phyloP scores from a whole-genome alignment of 2,329 filamentous ascomycete genomes.

The Fusarium decemcellulare region DNA sequence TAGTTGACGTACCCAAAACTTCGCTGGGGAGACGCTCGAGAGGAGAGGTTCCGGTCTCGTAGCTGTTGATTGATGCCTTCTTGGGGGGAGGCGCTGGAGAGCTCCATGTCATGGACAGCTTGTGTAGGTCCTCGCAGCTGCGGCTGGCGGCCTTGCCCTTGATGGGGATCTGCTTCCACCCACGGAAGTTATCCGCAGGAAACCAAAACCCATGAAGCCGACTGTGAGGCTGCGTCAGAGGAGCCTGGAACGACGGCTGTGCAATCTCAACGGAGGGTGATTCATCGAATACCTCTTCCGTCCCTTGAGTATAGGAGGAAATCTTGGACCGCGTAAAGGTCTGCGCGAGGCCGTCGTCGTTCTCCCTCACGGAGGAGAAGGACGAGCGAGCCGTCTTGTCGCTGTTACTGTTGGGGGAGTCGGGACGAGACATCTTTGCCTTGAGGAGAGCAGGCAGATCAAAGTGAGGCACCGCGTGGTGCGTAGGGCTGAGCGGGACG shows the following conservation, averaged over 20 bases:
- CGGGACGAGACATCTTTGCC: conserved; percentile 55
- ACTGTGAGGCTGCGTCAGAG: conserved; percentile 69
- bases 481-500: conserved; percentile 49
- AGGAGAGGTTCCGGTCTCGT: conserved; percentile 64
- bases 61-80: conserved; percentile 45
- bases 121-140: conserved; percentile 73
- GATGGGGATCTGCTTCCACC: conserved; percentile 75
- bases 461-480: conserved; percentile 54
- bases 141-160: conserved; percentile 71
- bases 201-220: conserved; percentile 71
- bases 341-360: conserved; percentile 71
- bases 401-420: conserved; percentile 52
- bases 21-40: conserved; percentile 80
- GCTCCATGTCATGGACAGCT: conserved; percentile 69
- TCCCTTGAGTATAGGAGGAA: conserved; percentile 67
- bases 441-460: conserved; percentile 53
- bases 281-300: conserved; percentile 68
- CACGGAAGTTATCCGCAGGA: conserved; percentile 70
- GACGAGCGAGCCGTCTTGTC: conserved; percentile 65
- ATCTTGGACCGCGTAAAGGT: conserved; percentile 75
- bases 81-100: conserved; percentile 51
- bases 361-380: conserved; percentile 74
- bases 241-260: conserved; percentile 63
- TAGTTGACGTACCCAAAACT: conserved; percentile 72
- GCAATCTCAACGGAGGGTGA: conserved; percentile 60